Evolutionary conservation across 495 filamentous ascomycete species (phyloP), one percentile per base, ranked within the genome.

Genomic region (Viridothelium virens): DNA sequence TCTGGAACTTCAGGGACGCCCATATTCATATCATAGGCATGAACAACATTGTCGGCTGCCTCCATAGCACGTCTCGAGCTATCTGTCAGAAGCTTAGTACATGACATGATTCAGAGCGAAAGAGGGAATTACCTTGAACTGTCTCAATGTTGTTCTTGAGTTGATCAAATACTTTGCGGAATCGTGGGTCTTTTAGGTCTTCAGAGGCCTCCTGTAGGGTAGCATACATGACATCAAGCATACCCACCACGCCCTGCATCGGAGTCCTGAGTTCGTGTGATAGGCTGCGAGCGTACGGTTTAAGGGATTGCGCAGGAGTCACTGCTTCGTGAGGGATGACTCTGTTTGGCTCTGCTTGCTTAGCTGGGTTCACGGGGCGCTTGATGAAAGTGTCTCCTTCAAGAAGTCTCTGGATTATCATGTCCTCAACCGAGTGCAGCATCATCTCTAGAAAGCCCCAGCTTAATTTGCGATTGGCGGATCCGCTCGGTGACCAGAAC

Each of bases 21-120:
- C 88, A 92, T 90, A 74, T 92, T 88, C 70, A 92, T 81, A 74
- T 91, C 89, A 68, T 91, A 92, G n/a, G 89, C 89, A 78, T 92
- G 87, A 37, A 92, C 89, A 46, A 92, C 89, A 70, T 92, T 92
- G 69, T 92, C 89, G 2, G 89, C 89, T 36, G 89, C 89, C 75
- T 92, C 90, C 16, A 92, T 86, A 2, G 89, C 89, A 53, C 89
- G 79, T 73, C 87, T 81, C 61, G 89, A 90, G 73, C 88, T 91
- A 71, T 91, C 89, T 86, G 70, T 68, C 7, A 18, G 36, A 6
- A 14, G 33, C 25, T 59, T 36, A 59, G 31, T 59, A 41, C n/a
- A 36, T 39, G 41, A 36, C 25, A 0, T 63, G 11, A 34, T 38
- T n/a, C 14, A 63, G 41, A 33, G 4, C 31, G 7, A 9, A 18